These are phyloP conservation scores for Silene conica DNA, from an alignment of 148 eudicot genomes.

Conservation along the genomic window DNA sequence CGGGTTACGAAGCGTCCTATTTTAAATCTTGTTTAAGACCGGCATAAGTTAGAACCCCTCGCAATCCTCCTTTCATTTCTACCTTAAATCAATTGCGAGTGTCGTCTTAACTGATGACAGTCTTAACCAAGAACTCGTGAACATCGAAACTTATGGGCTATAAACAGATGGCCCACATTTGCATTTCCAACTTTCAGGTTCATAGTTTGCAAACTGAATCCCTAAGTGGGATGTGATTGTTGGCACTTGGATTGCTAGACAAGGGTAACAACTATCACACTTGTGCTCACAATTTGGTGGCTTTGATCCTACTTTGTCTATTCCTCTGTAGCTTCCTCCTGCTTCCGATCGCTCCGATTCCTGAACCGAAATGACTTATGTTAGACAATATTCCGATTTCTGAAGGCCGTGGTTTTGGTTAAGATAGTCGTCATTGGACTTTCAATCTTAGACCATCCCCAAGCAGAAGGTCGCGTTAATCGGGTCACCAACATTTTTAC, in stretches of 20 bases:
- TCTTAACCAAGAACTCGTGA: not conserved
- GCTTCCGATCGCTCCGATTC: not conserved
- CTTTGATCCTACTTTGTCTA: conserved; percentile 58
- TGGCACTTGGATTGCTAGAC: conserved; percentile 82
- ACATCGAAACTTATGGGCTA: conserved; percentile 35
- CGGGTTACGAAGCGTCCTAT: not conserved
- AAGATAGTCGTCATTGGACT: no score
- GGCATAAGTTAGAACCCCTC: no score
- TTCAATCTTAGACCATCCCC: no score
- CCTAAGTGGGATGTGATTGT: conserved; percentile 37
- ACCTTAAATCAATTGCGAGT: no score
- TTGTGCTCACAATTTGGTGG: conserved; percentile 87
- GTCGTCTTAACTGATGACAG: no score
- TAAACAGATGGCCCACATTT: conserved; percentile 79
- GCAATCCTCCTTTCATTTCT: no score
- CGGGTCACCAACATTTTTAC: no score
- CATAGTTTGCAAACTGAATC: conserved; percentile 71
- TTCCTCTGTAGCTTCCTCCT: conserved; percentile 20
- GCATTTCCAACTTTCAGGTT: conserved; percentile 94
- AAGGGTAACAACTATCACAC: conserved; percentile 79
- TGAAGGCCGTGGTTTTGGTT: no score
- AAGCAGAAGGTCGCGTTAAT: no score
- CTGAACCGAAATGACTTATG: not conserved
- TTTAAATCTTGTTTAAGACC: no score
- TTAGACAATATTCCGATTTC: not conserved